A percentile compares a stretch with the other conserved stretches of the same genome.
Evolutionary conservation across 345 rosid species (phyloP).

Genomic region (Eucalyptus curtisii): DNA sequence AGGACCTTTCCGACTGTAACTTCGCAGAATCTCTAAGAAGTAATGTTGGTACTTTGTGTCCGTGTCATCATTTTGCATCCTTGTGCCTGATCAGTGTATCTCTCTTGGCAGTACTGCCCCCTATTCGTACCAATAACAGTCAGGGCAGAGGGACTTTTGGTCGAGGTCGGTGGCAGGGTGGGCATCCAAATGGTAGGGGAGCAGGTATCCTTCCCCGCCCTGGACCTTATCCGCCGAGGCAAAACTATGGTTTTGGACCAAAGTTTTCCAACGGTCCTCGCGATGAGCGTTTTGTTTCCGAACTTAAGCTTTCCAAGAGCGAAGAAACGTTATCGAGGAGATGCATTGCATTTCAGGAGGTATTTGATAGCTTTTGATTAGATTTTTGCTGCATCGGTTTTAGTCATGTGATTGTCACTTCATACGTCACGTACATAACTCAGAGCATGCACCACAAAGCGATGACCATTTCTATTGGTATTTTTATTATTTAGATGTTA

Average conservation of each 20-base stretch:
- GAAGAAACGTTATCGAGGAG: constrained; percentile 88
- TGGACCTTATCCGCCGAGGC: constrained; percentile 66
- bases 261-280: constrained; percentile 66
- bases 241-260: constrained; percentile 55
- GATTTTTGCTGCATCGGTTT: background rate
- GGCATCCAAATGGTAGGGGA: constrained; percentile 51
- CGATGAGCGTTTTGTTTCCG: constrained; percentile 90
- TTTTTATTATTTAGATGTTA: background rate
- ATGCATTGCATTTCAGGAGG: constrained; percentile 81
- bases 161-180: constrained; percentile 71
- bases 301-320: constrained; percentile 70
- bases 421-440: background rate
- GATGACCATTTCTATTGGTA: background rate
- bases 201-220: constrained; percentile 89
- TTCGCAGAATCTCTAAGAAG: background rate
- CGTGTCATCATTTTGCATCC: background rate
- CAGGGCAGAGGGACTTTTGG: constrained; percentile 63
- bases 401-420: background rate
- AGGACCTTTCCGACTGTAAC: background rate
- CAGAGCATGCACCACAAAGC: background rate
- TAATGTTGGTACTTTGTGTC: background rate
- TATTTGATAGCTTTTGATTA: background rate
- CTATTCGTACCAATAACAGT: constrained; percentile 31
- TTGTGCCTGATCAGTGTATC: background rate
- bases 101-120: constrained; percentile 56